Evolutionary conservation across 2,329 filamentous ascomycete genomes (phyloP).

Genomic region (Neoscytalidium dimidiatum): DNA sequence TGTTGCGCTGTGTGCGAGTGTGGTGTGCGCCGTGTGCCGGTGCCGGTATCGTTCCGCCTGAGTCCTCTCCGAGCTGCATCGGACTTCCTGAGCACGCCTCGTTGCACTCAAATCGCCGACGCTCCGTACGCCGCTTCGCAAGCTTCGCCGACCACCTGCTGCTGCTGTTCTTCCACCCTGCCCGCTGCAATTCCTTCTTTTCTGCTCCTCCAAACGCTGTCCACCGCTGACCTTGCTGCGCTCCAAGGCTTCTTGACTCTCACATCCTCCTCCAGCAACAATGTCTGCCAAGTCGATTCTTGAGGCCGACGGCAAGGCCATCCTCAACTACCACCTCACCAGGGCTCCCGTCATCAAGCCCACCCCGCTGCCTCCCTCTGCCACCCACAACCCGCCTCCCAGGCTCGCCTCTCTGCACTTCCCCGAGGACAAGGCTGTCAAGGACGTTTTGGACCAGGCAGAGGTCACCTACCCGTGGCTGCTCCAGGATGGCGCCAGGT

Average conservation of each 20-base stretch:
- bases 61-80: slow-evolving; percentile 5
- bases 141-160: not conserved
- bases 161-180: not conserved
- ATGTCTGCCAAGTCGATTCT: slow-evolving; percentile 97
- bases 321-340: slow-evolving; percentile 99
- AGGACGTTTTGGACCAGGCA: slow-evolving; percentile 87
- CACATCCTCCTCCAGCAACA: slow-evolving; percentile 33
- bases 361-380: slow-evolving; percentile 79
- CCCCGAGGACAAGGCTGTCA: slow-evolving; percentile 80
- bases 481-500: slow-evolving; percentile 77
- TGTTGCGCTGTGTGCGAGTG: not conserved
- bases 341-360: slow-evolving; percentile 97
- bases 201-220: not conserved
- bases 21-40: too few species aligned
- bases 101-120: not conserved
- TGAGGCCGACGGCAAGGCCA: slow-evolving; percentile 99
- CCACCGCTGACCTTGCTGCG: not conserved
- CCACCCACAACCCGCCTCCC: slow-evolving; percentile 89
- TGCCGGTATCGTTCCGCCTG: not conserved
- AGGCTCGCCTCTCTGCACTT: slow-evolving; percentile 93
- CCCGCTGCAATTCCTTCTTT: slow-evolving; percentile 4
- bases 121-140: not conserved
- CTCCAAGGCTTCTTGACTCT: slow-evolving; percentile 1
- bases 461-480: slow-evolving; percentile 98
- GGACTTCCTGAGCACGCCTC: not conserved